Conservation (phyloP, 768 basidiomycete species). For the Leccinum broughii region DNA sequence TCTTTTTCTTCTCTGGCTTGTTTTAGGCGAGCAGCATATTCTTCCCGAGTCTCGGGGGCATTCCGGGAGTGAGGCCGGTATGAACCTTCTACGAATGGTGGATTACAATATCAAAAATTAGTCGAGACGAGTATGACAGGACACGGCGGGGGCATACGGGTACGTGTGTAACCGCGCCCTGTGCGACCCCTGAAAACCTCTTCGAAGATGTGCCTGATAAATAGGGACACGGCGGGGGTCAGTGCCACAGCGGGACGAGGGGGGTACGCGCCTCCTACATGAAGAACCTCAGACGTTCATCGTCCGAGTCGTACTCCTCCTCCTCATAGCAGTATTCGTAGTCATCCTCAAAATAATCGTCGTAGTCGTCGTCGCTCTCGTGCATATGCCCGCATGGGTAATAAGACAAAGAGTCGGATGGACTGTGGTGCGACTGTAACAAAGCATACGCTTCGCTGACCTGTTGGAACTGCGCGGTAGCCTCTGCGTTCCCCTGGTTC, state of each 20-base stretch:
- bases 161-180: slow-evolving; percentile 26
- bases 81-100: slow-evolving; percentile 18
- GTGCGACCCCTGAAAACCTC: slow-evolving; percentile 42
- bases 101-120: slow-evolving; percentile 7
- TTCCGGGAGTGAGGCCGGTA: slow-evolving; percentile 17
- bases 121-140: slow-evolving; percentile 10
- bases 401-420: slow-evolving; percentile 25
- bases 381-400: slow-evolving; percentile 23
- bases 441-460: slow-evolving; percentile 68
- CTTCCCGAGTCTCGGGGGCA: slow-evolving; percentile 48
- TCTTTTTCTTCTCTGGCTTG: slow-evolving; percentile 53
- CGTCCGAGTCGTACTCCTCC: slow-evolving; percentile 35
- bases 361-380: slow-evolving; percentile 43
- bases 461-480: slow-evolving; percentile 68
- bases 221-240: not conserved
- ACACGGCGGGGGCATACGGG: slow-evolving; percentile 28
- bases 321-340: slow-evolving; percentile 32
- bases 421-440: slow-evolving; percentile 53
- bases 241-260: slow-evolving; percentile 1
- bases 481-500: slow-evolving; percentile 62
- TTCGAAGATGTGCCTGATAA: slow-evolving; percentile 50
- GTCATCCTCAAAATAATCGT: slow-evolving; percentile 31
- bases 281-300: slow-evolving; percentile 43
- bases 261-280: slow-evolving; percentile 36
- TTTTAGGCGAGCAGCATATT: slow-evolving; percentile 53